These are phyloP conservation scores for Mycena leptocephala DNA, from an alignment of 768 basidiomycete species.

Conservation along the genomic window DNA sequence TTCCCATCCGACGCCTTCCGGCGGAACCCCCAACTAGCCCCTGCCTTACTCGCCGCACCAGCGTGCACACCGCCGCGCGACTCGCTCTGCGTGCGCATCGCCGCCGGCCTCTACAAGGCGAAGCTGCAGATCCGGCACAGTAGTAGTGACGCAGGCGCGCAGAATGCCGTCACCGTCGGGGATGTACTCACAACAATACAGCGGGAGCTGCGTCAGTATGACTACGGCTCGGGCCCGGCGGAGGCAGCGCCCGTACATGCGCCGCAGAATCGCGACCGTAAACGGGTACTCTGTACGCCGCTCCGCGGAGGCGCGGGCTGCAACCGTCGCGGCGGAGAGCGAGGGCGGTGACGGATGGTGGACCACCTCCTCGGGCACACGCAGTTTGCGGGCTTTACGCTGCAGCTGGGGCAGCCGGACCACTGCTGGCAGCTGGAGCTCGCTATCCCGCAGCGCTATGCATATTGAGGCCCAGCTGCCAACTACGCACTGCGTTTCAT, in stretches of 20 bases:
- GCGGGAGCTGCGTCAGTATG: slow-evolving; percentile 18
- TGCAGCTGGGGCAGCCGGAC: neutral
- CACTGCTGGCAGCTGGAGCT: slow-evolving; percentile 22
- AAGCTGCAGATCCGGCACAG: neutral
- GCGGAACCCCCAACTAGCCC: slow-evolving; percentile 22
- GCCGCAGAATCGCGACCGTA: slow-evolving; percentile 27
- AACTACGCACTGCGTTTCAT: neutral
- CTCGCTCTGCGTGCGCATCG: slow-evolving; percentile 13
- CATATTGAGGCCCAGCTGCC: neutral
- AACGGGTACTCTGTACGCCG: slow-evolving; percentile 13
- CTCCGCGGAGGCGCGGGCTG: neutral
- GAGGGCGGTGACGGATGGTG: neutral
- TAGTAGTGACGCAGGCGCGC: too few relatives aligned
- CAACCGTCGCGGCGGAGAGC: neutral
- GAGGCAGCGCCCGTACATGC: slow-evolving; percentile 8
- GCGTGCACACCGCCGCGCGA: slow-evolving; percentile 27
- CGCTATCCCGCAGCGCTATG: slow-evolving; percentile 12
- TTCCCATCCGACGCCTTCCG: slow-evolving; percentile 28
- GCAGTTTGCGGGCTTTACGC: slow-evolving; percentile 9
- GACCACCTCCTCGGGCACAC: slow-evolving; percentile 25
- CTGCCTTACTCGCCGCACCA: slow-evolving; percentile 5
- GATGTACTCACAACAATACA: slow-evolving; percentile 28
- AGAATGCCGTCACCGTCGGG: slow-evolving; percentile 22
- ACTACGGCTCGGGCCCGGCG: neutral
- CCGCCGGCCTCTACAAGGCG: slow-evolving; percentile 2